Conservation (phyloP, 805 yeast species). For the Wickerhamiella dianesei region DNA sequence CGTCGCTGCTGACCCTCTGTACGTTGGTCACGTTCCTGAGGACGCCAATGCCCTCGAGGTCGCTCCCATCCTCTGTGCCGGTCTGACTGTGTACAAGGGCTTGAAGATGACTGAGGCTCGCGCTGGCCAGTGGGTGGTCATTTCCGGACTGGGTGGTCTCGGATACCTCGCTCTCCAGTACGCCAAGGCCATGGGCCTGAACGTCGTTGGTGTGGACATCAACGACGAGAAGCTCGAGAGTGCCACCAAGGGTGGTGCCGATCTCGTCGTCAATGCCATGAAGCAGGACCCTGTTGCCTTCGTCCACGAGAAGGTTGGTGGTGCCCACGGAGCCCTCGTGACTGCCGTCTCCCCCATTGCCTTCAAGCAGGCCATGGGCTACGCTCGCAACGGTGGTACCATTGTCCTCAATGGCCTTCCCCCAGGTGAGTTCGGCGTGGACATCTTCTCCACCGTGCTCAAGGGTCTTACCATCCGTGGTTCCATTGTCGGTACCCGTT, state of each 20-base stretch:
- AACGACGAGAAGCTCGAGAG: slow-evolving; percentile 49
- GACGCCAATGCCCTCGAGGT: slow-evolving; percentile 61
- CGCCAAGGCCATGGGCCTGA: slow-evolving; percentile 64
- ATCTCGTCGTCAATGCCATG: slow-evolving; percentile 41
- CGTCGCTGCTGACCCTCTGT: slow-evolving; percentile 77
- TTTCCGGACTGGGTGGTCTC: slow-evolving; percentile 69
- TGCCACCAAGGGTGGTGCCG: slow-evolving; percentile 51
- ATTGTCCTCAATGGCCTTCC: slow-evolving; percentile 68
- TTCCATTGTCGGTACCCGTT: slow-evolving; percentile 81
- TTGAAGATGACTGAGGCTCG: slow-evolving; percentile 58
- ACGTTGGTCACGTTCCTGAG: slow-evolving; percentile 67
- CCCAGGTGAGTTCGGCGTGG: slow-evolving; percentile 58
- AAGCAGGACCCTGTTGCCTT: slow-evolving; percentile 43
- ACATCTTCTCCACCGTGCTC: slow-evolving; percentile 61
- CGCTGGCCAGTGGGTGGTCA: slow-evolving; percentile 65
- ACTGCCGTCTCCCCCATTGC: slow-evolving; percentile 64
- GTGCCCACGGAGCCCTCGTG: slow-evolving; percentile 64
- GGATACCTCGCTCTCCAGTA: slow-evolving; percentile 64
- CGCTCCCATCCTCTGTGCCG: slow-evolving; percentile 82
- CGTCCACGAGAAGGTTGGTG: slow-evolving; percentile 47
- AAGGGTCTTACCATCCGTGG: slow-evolving; percentile 62
- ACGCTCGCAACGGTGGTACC: slow-evolving; percentile 54
- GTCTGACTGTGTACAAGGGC: slow-evolving; percentile 85
- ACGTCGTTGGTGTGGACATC: slow-evolving; percentile 60
- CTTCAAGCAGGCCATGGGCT: slow-evolving; percentile 44